Evolutionary conservation across 805 yeast species (phyloP).

Genomic region (Cyberlindnera euphorbiae): DNA sequence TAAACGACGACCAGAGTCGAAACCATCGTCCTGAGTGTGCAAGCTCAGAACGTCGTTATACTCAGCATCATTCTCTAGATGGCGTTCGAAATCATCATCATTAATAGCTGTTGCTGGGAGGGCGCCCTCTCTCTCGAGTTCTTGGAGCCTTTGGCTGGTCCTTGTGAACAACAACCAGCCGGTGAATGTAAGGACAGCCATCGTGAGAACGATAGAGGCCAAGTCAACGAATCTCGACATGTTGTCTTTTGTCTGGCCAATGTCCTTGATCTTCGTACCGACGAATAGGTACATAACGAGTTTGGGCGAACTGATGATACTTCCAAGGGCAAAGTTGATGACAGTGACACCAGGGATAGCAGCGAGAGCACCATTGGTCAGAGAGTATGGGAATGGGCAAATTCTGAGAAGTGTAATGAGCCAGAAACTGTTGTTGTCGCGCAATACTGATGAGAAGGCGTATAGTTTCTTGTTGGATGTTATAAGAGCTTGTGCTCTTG

Average conservation of each 20-base stretch:
- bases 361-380: conserved; percentile 89
- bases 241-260: conserved; percentile 55
- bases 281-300: conserved; percentile 69
- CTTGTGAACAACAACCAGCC: conserved; percentile 64
- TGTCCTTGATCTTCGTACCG: conserved; percentile 66
- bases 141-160: conserved; percentile 34
- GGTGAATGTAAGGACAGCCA: conserved; percentile 47
- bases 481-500: conserved; percentile 57
- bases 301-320: conserved; percentile 77
- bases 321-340: conserved; percentile 62
- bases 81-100: conserved; percentile 18
- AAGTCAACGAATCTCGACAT: conserved; percentile 56
- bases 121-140: conserved; percentile 24
- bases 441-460: conserved; percentile 69
- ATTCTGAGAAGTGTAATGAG: conserved; percentile 69
- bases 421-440: conserved; percentile 62
- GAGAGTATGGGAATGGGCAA: conserved; percentile 90
- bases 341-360: conserved; percentile 74
- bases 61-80: conserved; percentile 13
- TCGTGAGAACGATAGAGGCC: conserved; percentile 54
- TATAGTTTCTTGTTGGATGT: conserved; percentile 58
- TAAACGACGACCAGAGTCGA: not conserved
- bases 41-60: conserved; percentile 9
- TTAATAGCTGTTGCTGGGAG: conserved; percentile 1
- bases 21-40: conserved; percentile 12